Evolutionary conservation across 2,329 filamentous ascomycete genomes (phyloP), one percentile per base, ranked within the genome.

Genomic region (Hymenoscyphus repandus): DNA sequence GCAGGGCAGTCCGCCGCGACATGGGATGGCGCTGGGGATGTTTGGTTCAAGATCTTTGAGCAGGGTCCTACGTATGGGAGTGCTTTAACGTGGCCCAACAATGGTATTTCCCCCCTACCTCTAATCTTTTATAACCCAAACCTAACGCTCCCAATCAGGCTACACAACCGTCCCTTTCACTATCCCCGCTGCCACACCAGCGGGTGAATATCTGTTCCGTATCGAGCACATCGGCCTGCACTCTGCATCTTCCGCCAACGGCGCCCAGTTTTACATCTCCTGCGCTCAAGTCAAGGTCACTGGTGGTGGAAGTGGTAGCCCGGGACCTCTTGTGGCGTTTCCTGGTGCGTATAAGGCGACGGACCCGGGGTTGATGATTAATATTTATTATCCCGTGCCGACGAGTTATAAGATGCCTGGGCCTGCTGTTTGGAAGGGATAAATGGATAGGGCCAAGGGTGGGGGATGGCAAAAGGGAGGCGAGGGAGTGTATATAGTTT

Each of bases 221-320:
- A 54, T 58, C 11, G 66, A 68, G 53, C 65, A 66, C 41, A 66
- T 68, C 40, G 65, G 32, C 11, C 52, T 58, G 15, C 56, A 58
- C 43, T 37, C 47, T 12, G 54, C 56, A 2, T 45, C 48, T 6
- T 27, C 22, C 6, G 39, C 47, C 15, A 45, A 45, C 9, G 56
- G 54, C 13, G 56, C 54, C 10, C 56, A 58, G 12, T 57, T 54
- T 33, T 58, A 56, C 18, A 42, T 71, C 46, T 63, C 65, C 6
- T 73, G 70, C 47, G 65, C 64, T 1, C 70, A 73, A 54, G 60
- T 72, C 47, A 69, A 65, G 42, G 65, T 73, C 17, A 70, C 69
- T 1, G 68, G 65, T 12, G 66, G 69, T 13, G 70, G 69, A 5
- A 65, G 42, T 43, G 62, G 66, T 13, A 61, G 50, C 5, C 69